Conservation (phyloP, 2,329 filamentous ascomycete species). For the Beauveria brongniartii region DNA sequence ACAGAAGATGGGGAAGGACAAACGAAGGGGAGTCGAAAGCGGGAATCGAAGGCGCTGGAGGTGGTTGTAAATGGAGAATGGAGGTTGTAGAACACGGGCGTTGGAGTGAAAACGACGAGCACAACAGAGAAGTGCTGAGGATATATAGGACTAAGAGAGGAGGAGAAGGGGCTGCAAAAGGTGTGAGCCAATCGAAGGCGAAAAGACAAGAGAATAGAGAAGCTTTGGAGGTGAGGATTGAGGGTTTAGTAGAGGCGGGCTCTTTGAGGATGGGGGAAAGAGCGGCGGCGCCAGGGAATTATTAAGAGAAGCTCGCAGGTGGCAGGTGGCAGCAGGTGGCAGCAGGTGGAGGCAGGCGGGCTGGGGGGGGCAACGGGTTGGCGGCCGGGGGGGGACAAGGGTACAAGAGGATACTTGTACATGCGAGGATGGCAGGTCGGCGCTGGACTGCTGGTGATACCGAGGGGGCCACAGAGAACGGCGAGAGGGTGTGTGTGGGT, state of each 20-base stretch:
- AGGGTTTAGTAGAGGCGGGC: conserved; percentile 3
- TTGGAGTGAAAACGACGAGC: background rate
- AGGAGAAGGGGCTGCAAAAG: background rate
- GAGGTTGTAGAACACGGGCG: background rate
- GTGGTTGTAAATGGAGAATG: background rate
- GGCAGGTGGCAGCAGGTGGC: background rate
- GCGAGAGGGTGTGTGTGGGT: background rate
- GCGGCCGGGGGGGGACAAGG: background rate
- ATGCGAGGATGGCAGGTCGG: background rate
- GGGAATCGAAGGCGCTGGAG: background rate
- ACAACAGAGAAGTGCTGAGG: background rate
- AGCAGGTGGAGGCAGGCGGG: conserved; percentile 4
- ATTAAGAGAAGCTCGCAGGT: conserved; percentile 6
- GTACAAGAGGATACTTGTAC: conserved; percentile 8
- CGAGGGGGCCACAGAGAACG: background rate
- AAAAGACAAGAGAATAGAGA: background rate
- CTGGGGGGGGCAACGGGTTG: background rate
- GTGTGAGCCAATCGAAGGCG: background rate
- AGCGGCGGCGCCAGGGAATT: conserved; percentile 4
- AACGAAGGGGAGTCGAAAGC: background rate
- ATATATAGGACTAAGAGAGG: background rate
- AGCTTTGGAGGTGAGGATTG: background rate
- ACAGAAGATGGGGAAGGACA: background rate
- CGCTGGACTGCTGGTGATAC: background rate
- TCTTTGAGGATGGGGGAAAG: background rate